phyloP scores from a whole-genome alignment of 2,329 filamentous ascomycete species.

The Cordyceps farinosa region DNA sequence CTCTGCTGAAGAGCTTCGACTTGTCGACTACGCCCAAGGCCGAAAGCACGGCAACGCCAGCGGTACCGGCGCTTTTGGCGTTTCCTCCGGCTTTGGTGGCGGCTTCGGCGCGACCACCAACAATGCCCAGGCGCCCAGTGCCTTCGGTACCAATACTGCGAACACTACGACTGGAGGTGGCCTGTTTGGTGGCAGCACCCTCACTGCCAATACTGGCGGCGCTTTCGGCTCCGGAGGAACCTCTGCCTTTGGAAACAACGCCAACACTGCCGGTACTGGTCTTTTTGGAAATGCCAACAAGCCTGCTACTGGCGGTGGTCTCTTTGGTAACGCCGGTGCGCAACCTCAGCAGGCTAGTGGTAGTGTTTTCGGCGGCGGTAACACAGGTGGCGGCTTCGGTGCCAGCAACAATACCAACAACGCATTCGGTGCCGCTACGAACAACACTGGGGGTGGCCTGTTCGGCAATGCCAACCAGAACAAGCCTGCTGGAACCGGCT shows the following conservation, averaged over 20 bases:
- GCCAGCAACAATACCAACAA: slow-evolving; percentile 23
- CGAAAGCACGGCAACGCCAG: slow-evolving; percentile 78
- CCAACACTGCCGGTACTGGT: slow-evolving; percentile 29
- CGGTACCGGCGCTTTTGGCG: slow-evolving; percentile 81
- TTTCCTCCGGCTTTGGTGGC: slow-evolving; percentile 50
- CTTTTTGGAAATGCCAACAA: slow-evolving; percentile 36
- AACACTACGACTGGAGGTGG: slow-evolving; percentile 30
- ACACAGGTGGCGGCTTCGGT: slow-evolving; percentile 27
- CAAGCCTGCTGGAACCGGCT: slow-evolving; percentile 35
- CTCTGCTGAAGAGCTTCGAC: slow-evolving; percentile 78
- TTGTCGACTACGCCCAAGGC: slow-evolving; percentile 86
- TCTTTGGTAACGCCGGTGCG: slow-evolving; percentile 36
- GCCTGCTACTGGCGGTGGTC: slow-evolving; percentile 30
- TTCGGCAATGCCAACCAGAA: slow-evolving; percentile 44
- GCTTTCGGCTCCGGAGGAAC: slow-evolving; percentile 22
- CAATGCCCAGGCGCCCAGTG: slow-evolving; percentile 29
- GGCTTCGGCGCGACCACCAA: slow-evolving; percentile 44
- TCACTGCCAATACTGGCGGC: slow-evolving; percentile 28
- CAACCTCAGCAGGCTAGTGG: slow-evolving; percentile 23
- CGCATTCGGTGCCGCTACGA: slow-evolving; percentile 27
- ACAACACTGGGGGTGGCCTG: slow-evolving; percentile 35
- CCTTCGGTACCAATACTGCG: slow-evolving; percentile 44
- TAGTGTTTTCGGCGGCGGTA: slow-evolving; percentile 38
- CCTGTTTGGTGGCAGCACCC: slow-evolving; percentile 36
- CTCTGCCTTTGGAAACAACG: slow-evolving; percentile 36